Evolutionary conservation across 768 basidiomycete genomes (phyloP).

Genomic region (Agrocybe pediades): DNA sequence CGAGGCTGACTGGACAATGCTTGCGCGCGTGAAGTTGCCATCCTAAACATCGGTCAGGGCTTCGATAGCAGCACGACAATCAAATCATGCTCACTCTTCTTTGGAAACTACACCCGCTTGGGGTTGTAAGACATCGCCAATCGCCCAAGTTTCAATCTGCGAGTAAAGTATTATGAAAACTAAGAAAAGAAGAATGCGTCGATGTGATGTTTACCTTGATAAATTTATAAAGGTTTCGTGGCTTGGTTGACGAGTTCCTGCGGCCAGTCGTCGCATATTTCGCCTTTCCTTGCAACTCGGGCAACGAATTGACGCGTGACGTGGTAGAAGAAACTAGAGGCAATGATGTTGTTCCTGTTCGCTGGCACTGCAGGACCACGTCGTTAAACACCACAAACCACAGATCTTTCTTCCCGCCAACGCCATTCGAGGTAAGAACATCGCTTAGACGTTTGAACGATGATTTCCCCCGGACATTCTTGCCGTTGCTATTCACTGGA

Average conservation of each 20-base stretch:
- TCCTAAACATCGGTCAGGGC: constrained; percentile 40
- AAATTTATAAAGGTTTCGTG: constrained; percentile 93
- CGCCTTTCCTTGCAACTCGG: constrained; percentile 81
- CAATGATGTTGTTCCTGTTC: constrained; percentile 85
- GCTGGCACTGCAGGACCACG: constrained; percentile 89
- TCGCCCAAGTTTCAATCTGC: constrained; percentile 87
- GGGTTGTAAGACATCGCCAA: constrained; percentile 74
- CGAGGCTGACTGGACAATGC: constrained; percentile 59
- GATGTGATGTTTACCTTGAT: constrained; percentile 58
- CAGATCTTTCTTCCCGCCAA: constrained; percentile 77
- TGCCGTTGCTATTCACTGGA: constrained; percentile 43
- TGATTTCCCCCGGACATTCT: constrained; percentile 76
- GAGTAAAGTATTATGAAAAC: background rate
- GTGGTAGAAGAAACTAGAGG: constrained; percentile 71
- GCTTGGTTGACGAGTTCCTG: constrained; percentile 73
- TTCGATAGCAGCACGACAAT: background rate
- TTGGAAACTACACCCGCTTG: constrained; percentile 82
- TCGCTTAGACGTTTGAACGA: constrained; percentile 91
- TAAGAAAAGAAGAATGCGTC: constrained; percentile 5
- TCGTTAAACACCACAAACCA: constrained; percentile 98
- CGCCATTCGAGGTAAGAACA: constrained; percentile 66
- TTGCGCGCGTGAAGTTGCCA: constrained; percentile 70
- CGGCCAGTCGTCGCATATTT: constrained; percentile 86
- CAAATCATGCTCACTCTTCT: constrained; percentile 77
- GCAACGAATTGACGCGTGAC: constrained; percentile 73